Evolutionary conservation across 1,284 basidiomycete genomes (phyloP).

Genomic region (Rhodotorula sp.): DNA sequence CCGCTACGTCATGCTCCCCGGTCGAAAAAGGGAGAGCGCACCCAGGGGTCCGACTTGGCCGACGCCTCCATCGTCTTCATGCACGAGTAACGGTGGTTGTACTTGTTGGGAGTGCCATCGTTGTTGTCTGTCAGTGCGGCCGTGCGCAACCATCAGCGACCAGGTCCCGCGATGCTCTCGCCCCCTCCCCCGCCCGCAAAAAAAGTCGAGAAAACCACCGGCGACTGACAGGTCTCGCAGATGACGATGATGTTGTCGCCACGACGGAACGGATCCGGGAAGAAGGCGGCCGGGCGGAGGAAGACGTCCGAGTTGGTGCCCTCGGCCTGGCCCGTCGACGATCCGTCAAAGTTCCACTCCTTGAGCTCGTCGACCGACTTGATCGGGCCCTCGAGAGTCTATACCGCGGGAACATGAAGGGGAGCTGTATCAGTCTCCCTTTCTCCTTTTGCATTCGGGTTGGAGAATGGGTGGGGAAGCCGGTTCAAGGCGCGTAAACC

Average conservation of each 20-base stretch:
- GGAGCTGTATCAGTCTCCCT: neutral
- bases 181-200: neutral
- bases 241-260: conserved; percentile 97
- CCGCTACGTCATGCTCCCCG: no score
- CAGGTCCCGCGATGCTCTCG: neutral
- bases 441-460: neutral
- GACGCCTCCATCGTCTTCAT: conserved; percentile 87
- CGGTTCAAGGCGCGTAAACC: neutral
- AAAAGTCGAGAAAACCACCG: neutral
- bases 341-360: conserved; percentile 99
- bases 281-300: conserved; percentile 94
- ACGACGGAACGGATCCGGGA: conserved; percentile 98
- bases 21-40: conserved; percentile 56
- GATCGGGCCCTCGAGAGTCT: conserved; percentile 80
- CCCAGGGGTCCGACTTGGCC: conserved; percentile 82
- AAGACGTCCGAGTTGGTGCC: conserved; percentile 95
- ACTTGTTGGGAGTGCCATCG: conserved; percentile 96
- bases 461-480: no score
- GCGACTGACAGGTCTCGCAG: conserved; percentile 43
- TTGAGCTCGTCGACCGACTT: conserved; percentile 83
- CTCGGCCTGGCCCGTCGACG: conserved; percentile 93
- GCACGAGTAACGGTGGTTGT: conserved; percentile 72
- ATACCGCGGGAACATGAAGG: neutral
- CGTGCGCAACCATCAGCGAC: neutral
- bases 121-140: conserved; percentile 73